Base-by-base conservation (phyloP, 2,329 filamentous ascomycete species). In the Curvularia sp. region DNA sequence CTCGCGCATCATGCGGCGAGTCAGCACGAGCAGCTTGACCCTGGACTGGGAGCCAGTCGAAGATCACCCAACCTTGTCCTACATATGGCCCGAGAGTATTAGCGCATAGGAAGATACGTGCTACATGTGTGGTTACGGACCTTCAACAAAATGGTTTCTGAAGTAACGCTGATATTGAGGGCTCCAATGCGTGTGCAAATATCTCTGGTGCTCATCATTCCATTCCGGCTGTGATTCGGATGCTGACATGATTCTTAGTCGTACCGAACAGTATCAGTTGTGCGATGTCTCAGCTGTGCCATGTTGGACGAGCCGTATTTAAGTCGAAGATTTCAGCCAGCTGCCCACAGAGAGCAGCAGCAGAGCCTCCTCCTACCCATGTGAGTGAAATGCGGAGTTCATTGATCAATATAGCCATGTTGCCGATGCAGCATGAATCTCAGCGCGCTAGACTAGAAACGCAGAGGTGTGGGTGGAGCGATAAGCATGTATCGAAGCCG, bases 341-440 rank as follows among this genome's bases (percentile, higher is more conserved):
- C 15, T 25, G 10, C 9, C 32, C 21, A 41, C 23, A 4, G 32
- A 21, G 5, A 7, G 43, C 27, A 30, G 10, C n/a, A 39, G 49
- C 49, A 52, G 49, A 52, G 49, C 49, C 49, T 27, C 49, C 45
- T 27, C 5, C 5, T 25, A 18, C 8, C 15, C 15, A 27, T 15
- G 49, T 32, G 28, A 21, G n/a, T 27, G 23, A 32, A 30, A 2
- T 41, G 28, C 49, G 28, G 39, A 52, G 28, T 18, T 30, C 19
- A 45, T 43, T 6, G 18, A 34, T 32, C 39, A 32, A 23, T 52
- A 30, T 18, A 45, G 49, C n/a, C 28, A 52, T 43, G 39, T 19
- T 43, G 3, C 39, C 28, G 8, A 43, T 34, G 28, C 18, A n/a
- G 23, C 39, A 45, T 15, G 18, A 15, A 21, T 45, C 6, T 36